These are phyloP conservation scores for Geoglossum cookeanum DNA, from an alignment of 2,329 filamentous ascomycete species.

Conservation along the genomic window DNA sequence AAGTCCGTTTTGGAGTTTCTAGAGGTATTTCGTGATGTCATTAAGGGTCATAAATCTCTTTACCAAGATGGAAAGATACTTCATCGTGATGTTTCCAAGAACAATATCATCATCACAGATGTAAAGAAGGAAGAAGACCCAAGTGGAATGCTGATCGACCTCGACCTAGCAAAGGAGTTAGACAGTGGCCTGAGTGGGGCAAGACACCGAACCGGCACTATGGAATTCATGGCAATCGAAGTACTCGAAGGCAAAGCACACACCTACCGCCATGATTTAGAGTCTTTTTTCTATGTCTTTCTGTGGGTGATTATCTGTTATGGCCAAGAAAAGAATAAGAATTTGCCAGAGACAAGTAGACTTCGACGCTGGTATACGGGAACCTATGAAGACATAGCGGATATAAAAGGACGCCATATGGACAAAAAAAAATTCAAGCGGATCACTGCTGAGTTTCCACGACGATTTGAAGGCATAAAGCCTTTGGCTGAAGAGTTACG, in stretches of 20 bases:
- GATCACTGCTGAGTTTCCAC: constrained; percentile 13
- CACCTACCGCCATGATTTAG: constrained; percentile 6
- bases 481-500: constrained; percentile 12
- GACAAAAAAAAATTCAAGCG: constrained; percentile 11
- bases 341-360: neutral
- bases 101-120: constrained; percentile 22
- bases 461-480: constrained; percentile 13
- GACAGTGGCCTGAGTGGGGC: constrained; percentile 3
- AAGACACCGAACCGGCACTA: constrained; percentile 5
- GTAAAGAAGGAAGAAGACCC: constrained; percentile 7
- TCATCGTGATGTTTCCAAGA: constrained; percentile 13
- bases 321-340: constrained; percentile 12
- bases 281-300: constrained; percentile 8
- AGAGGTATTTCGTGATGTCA: constrained; percentile 16
- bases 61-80: no score
- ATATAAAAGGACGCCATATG: constrained; percentile 10
- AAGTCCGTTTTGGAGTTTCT: constrained; percentile 17
- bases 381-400: constrained; percentile 13
- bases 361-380: constrained; percentile 14
- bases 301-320: constrained; percentile 6
- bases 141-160: constrained; percentile 16
- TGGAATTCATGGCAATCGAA: neutral
- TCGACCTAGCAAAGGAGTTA: constrained; percentile 7
- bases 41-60: no score
- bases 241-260: constrained; percentile 3